These are phyloP conservation scores for Annulohypoxylon moriforme DNA, from an alignment of 495 filamentous ascomycete species.

Conservation along the genomic window DNA sequence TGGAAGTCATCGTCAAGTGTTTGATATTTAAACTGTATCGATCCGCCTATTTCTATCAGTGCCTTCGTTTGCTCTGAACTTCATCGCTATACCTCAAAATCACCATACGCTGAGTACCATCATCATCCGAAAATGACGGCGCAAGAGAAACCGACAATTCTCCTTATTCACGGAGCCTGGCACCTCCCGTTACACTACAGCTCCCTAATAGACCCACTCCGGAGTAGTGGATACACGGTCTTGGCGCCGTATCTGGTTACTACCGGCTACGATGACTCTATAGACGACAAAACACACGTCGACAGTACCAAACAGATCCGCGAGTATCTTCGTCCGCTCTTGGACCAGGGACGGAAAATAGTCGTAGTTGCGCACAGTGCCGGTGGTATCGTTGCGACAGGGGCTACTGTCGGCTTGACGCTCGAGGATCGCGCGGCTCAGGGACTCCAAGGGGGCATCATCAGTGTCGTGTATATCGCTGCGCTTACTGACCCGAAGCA, in stretches of 20 bases:
- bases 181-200: constrained; percentile 55
- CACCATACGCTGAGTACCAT: no score
- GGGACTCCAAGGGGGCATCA: constrained; percentile 52
- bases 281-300: constrained; percentile 48
- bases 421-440: constrained; percentile 36
- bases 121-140: constrained; percentile 8
- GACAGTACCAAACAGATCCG: constrained; percentile 38
- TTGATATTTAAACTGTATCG: background rate
- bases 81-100: no score
- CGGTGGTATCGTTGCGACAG: constrained; percentile 54
- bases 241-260: constrained; percentile 52
- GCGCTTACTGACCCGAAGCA: constrained; percentile 51
- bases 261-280: constrained; percentile 44
- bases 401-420: constrained; percentile 49
- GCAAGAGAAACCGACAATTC: constrained; percentile 48
- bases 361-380: constrained; percentile 57
- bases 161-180: constrained; percentile 59
- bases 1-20: background rate
- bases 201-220: constrained; percentile 48
- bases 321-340: constrained; percentile 33
- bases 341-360: constrained; percentile 45
- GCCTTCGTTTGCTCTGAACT: no score
- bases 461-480: constrained; percentile 55
- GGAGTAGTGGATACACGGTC: constrained; percentile 49
- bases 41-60: background rate